Conservation (phyloP, 495 filamentous ascomycete genomes). For the Trichoderma virens region DNA sequence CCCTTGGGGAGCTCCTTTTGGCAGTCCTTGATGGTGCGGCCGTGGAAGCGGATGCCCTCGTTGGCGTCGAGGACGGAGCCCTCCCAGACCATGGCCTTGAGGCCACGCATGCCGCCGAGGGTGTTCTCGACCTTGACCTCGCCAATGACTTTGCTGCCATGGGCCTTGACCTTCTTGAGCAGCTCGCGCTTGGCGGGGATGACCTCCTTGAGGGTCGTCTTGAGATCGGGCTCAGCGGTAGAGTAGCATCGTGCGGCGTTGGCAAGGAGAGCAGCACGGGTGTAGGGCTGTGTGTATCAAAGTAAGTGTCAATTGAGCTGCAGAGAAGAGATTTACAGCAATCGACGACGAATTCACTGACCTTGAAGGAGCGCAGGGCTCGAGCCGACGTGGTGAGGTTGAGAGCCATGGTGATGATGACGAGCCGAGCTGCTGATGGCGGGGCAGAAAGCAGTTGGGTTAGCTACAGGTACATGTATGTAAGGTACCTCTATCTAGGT, state of each 20-base stretch:
- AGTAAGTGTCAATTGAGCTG: not conserved
- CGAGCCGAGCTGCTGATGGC: not conserved
- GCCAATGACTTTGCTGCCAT: constrained; percentile 75
- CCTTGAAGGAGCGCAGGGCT: constrained; percentile 22
- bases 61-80: constrained; percentile 94
- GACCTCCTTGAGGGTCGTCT: constrained; percentile 67
- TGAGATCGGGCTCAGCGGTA: constrained; percentile 77
- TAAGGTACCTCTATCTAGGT: too few species aligned
- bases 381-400: constrained; percentile 39
- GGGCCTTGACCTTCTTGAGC: constrained; percentile 80
- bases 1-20: constrained; percentile 90
- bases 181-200: constrained; percentile 92
- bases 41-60: constrained; percentile 97
- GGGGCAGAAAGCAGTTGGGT: not conserved
- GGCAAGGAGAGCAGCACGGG: constrained; percentile 19
- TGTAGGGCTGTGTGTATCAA: constrained; percentile 25
- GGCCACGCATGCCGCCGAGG: constrained; percentile 92
- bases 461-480: not conserved
- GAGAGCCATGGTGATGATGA: constrained; percentile 36
- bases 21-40: constrained; percentile 96
- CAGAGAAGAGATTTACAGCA: too few species aligned
- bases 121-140: constrained; percentile 92
- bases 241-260: constrained; percentile 48
- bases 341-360: not conserved
- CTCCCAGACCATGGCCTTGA: constrained; percentile 98